These are phyloP conservation scores for Podospora comata DNA, from an alignment of 495 filamentous ascomycete species.

Conservation along the genomic window DNA sequence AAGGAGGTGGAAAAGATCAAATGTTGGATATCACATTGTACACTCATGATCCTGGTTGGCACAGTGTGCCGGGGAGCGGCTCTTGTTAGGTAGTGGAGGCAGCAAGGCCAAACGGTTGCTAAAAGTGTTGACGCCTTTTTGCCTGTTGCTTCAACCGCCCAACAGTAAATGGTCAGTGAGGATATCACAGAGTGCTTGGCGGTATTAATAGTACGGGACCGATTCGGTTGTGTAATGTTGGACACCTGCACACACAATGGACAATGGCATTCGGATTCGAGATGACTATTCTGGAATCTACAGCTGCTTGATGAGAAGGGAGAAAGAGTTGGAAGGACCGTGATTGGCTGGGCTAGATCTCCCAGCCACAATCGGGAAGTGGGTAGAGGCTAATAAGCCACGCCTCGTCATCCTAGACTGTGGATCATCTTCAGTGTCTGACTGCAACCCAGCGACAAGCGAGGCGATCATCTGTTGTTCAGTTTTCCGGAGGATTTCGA, in stretches of 20 bases:
- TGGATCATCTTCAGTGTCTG: neutral
- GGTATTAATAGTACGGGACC: neutral
- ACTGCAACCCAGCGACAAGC: neutral
- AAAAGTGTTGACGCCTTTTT: slow-evolving; percentile 6
- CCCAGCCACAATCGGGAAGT: slow-evolving; percentile 4
- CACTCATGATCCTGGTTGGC: neutral
- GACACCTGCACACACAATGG: neutral
- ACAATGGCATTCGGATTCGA: neutral
- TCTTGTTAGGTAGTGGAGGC: neutral
- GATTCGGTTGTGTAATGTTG: neutral
- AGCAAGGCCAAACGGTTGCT: slow-evolving; percentile 3
- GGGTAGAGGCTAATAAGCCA: slow-evolving; percentile 12
- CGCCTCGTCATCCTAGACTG: slow-evolving; percentile 25
- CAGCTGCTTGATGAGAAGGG: neutral
- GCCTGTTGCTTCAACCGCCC: slow-evolving; percentile 11
- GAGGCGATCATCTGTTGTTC: neutral
- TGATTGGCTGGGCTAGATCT: neutral
- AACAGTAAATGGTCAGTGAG: neutral
- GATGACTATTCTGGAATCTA: neutral
- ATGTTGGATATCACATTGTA: too few relatives aligned
- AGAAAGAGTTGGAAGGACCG: neutral
- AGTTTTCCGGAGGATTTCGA: neutral
- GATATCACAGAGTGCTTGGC: neutral
- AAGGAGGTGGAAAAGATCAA: neutral
- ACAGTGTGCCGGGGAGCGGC: neutral